phyloP scores from a whole-genome alignment of 2,329 filamentous ascomycete species.

The Penicillium sp. region DNA sequence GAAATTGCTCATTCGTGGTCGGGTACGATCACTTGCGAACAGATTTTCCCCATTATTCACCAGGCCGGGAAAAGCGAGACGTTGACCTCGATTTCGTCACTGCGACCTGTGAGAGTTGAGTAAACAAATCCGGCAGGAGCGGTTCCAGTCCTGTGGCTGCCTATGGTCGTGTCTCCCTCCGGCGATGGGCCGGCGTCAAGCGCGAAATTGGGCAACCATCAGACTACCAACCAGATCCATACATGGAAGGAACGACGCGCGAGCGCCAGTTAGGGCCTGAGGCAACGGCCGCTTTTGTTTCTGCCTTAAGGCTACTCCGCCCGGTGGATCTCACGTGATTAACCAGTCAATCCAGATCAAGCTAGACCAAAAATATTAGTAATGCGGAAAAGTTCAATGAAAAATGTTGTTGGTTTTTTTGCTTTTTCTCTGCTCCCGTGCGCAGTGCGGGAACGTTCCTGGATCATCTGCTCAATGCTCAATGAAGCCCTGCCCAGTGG shows the following conservation, averaged over 20 bases:
- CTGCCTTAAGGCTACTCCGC: not conserved
- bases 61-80: not conserved
- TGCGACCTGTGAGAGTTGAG: not conserved
- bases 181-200: not conserved
- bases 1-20: not conserved
- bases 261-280: not conserved
- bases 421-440: slow-evolving; percentile 12
- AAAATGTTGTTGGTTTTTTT: not conserved
- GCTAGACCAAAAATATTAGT: not conserved
- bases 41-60: not conserved
- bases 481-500: not conserved
- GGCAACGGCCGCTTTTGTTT: not conserved
- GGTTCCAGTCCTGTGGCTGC: not conserved
- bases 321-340: not conserved
- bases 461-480: slow-evolving; percentile 21
- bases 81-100: not conserved
- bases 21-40: not conserved
- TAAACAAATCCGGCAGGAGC: not conserved
- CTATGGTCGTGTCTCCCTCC: slow-evolving; percentile 2
- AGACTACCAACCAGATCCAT: not conserved
- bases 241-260: not conserved
- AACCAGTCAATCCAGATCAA: not conserved
- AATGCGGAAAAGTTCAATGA: not conserved
- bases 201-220: not conserved
- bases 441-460: slow-evolving; percentile 26